Evolutionary conservation across 768 basidiomycete species (phyloP).

Genomic region (Kwoniella europaea): DNA sequence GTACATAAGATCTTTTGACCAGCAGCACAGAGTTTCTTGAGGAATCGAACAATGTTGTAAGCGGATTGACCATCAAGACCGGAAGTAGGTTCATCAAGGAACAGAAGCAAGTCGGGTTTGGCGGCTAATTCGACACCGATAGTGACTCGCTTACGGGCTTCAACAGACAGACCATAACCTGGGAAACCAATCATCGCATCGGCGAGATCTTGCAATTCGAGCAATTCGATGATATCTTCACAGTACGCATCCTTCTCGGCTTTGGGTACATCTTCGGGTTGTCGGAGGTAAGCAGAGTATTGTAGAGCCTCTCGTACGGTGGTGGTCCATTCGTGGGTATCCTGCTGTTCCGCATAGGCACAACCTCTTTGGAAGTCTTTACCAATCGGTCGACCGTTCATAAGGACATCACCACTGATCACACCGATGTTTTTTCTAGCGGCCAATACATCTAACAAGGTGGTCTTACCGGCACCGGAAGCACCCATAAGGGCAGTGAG

Average conservation of each 20-base stretch:
- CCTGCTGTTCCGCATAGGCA: constrained; percentile 80
- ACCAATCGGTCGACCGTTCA: constrained; percentile 68
- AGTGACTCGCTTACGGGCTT: constrained; percentile 78
- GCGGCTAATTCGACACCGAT: constrained; percentile 87
- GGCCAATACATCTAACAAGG: constrained; percentile 69
- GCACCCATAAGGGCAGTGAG: constrained; percentile 62
- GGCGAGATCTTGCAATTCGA: constrained; percentile 80
- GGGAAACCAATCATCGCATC: constrained; percentile 74
- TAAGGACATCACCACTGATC: constrained; percentile 71
- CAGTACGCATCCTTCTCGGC: constrained; percentile 76
- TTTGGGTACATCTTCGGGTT: constrained; percentile 68
- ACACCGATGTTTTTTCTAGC: constrained; percentile 69
- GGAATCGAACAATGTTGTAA: constrained; percentile 64
- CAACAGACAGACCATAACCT: constrained; percentile 66
- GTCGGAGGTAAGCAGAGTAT: constrained; percentile 79
- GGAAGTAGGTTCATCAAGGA: constrained; percentile 87
- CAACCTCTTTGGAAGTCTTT: constrained; percentile 67
- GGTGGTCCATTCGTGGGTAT: constrained; percentile 69
- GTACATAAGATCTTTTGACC: constrained; percentile 94
- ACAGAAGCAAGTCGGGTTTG: constrained; percentile 79
- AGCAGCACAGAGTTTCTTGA: constrained; percentile 74
- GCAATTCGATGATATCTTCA: constrained; percentile 75
- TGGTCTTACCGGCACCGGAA: constrained; percentile 60
- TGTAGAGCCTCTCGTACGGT: constrained; percentile 81
- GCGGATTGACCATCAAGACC: constrained; percentile 64